Evolutionary conservation across 257 asterid genomes (phyloP).

Genomic region (Jaltomata sinuosa): DNA sequence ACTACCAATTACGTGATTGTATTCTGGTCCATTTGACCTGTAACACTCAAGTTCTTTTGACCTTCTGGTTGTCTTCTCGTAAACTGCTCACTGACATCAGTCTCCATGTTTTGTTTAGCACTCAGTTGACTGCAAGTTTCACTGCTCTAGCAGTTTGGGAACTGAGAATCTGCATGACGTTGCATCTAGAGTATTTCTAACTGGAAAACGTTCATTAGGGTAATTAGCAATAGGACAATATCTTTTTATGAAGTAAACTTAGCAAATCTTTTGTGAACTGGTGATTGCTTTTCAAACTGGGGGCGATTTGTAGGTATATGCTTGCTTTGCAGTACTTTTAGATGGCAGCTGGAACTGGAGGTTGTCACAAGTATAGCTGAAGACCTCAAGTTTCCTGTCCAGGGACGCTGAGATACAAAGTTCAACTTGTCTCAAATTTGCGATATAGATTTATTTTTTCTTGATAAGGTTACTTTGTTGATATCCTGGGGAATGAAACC

Average conservation of each 20-base stretch:
- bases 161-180: neutral
- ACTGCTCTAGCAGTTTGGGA: neutral
- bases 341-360: neutral
- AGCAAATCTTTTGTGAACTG: neutral
- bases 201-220: neutral
- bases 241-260: neutral
- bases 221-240: neutral
- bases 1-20: neutral
- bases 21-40: neutral
- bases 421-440: neutral
- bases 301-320: neutral
- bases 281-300: neutral
- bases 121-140: neutral
- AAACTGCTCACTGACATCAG: neutral
- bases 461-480: neutral
- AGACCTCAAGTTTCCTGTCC: neutral
- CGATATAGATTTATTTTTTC: neutral
- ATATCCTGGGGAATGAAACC: neutral
- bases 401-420: neutral
- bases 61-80: neutral
- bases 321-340: neutral
- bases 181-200: neutral
- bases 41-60: neutral
- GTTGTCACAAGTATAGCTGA: neutral
- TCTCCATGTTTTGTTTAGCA: neutral